A percentile compares a stretch with the other conserved stretches of the same genome.
phyloP scores from a whole-genome alignment of 2,329 filamentous ascomycete genomes.

The Clarireedia homoeocarpa region DNA sequence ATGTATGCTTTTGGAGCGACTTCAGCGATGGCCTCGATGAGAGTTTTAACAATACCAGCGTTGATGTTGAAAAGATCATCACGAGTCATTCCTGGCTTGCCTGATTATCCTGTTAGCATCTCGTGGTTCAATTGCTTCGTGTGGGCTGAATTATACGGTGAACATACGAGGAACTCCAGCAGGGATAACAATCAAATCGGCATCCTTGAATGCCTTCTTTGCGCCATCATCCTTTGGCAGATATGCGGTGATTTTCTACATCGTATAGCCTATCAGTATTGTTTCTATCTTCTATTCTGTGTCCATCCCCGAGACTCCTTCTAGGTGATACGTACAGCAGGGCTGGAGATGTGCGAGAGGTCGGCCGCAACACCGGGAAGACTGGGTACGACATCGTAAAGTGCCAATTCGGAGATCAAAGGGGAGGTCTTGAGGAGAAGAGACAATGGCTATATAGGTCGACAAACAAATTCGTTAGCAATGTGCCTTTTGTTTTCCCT shows the following conservation, averaged over 20 bases:
- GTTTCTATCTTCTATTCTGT: not conserved
- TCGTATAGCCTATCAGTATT: not conserved
- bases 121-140: not conserved
- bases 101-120: not conserved
- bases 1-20: constrained; percentile 87
- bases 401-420: constrained; percentile 69
- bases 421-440: constrained; percentile 95
- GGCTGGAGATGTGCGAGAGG: constrained; percentile 86
- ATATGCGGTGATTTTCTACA: constrained; percentile 88
- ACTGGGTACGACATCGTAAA: constrained; percentile 73
- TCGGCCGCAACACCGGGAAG: constrained; percentile 87
- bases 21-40: constrained; percentile 90
- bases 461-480: not conserved
- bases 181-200: constrained; percentile 94
- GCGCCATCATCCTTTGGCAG: constrained; percentile 71
- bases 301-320: not conserved
- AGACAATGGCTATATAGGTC: constrained; percentile 64
- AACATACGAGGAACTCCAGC: constrained; percentile 81
- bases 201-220: constrained; percentile 69
- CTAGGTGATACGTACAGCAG: constrained; percentile 5
- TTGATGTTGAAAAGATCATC: constrained; percentile 99
- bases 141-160: too few species aligned
- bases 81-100: constrained; percentile 91
- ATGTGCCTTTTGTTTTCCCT: not conserved
- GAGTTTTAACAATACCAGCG: constrained; percentile 96